These are phyloP conservation scores for Dryadomyces quercus-mongolicae DNA, from an alignment of 2,329 filamentous ascomycete genomes.

Conservation along the genomic window DNA sequence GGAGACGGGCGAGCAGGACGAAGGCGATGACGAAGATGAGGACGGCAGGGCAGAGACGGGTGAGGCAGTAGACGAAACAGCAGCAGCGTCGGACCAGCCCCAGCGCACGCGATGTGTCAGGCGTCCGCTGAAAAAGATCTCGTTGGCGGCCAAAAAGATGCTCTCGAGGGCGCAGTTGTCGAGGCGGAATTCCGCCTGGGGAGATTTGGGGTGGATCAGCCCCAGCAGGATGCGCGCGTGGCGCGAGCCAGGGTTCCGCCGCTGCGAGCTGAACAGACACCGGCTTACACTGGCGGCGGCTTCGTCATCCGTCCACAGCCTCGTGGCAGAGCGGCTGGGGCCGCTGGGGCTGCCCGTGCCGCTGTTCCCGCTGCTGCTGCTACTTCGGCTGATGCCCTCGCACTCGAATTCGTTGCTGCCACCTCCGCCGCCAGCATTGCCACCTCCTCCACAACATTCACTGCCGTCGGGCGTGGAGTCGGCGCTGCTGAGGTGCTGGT, in stretches of 20 bases:
- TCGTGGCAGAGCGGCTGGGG: constrained; percentile 19
- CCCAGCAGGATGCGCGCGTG: constrained; percentile 45
- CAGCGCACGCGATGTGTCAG: constrained; percentile 46
- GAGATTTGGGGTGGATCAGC: constrained; percentile 39
- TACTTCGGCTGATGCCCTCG: background rate
- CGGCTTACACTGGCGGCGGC: constrained; percentile 36
- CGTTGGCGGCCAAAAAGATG: constrained; percentile 49
- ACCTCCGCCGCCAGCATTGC: background rate
- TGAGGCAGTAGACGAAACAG: too few species aligned
- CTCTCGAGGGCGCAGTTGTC: constrained; percentile 44
- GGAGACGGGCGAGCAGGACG: constrained; percentile 7
- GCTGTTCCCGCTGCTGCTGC: background rate
- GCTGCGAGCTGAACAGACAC: constrained; percentile 31
- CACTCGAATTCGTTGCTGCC: background rate
- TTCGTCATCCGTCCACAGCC: constrained; percentile 30
- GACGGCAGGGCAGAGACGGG: background rate
- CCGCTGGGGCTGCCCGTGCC: background rate
- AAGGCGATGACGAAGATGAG: background rate
- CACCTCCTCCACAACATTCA: background rate
- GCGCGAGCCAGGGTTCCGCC: constrained; percentile 34
- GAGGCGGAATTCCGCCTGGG: constrained; percentile 35
- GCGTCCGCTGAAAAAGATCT: constrained; percentile 47
- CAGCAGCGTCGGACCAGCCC: constrained; percentile 42
- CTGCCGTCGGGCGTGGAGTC: background rate
- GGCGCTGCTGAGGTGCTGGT: background rate